These are phyloP conservation scores for Mercurialis annua DNA, from an alignment of 345 rosid species.

Conservation along the genomic window DNA sequence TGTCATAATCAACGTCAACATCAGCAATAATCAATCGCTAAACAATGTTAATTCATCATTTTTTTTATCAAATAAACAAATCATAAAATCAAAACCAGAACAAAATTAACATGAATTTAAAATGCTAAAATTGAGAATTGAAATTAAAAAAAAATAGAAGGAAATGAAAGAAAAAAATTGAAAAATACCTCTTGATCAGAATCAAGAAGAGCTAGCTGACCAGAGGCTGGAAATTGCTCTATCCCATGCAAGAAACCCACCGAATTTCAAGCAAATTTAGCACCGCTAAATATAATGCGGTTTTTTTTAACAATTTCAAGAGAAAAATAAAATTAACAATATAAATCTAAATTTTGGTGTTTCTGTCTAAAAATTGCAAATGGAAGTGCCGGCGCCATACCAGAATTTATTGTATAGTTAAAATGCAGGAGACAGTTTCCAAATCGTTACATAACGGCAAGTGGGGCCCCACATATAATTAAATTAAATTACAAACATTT, in stretches of 20 bases:
- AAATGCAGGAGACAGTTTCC: no score
- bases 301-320: constrained; percentile 2
- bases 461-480: no score
- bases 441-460: no score
- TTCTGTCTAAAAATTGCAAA: constrained; percentile 6
- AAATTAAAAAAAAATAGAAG: background rate
- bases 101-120: constrained; percentile 1
- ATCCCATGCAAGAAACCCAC: constrained; percentile 26
- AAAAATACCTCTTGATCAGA: constrained; percentile 27
- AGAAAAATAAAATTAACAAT: background rate
- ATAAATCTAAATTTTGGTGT: background rate
- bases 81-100: constrained; percentile 9
- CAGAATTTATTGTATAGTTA: no score
- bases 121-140: constrained; percentile 5
- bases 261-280: constrained; percentile 36
- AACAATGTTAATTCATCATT: background rate
- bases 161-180: background rate
- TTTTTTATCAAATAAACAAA: background rate
- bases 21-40: constrained; percentile 17
- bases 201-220: constrained; percentile 30
- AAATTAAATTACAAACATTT: no score
- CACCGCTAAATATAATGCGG: constrained; percentile 22
- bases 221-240: constrained; percentile 35
- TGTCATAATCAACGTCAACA: constrained; percentile 10
- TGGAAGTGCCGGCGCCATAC: constrained; percentile 17